Evolutionary conservation across 2,329 filamentous ascomycete genomes (phyloP), one percentile per base, ranked within the genome.

Genomic region (Cladosporium sp.): DNA sequence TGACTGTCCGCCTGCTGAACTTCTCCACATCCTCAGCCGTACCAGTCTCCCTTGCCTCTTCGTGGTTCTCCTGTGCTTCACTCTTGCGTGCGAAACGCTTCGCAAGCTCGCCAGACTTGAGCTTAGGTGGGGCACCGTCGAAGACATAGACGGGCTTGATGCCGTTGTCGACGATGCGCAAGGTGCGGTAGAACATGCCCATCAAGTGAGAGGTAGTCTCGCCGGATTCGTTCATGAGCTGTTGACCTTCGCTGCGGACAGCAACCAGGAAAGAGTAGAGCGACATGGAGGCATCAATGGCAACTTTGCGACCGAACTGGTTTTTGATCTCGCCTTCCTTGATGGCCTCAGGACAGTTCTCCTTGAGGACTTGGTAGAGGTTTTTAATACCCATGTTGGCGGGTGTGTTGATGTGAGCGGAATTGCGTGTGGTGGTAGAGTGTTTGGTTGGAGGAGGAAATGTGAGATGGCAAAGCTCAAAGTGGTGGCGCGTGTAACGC

Each of bases 131-230:
- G 11, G 93, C 93, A 66, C 95, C 95, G 74, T 99, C 95, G 78
- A 99, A 99, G 66, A 99, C 94, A 79, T 97, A 99, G 71, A 99
- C 87, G 1, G 95, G 95, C 78, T 99, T 99, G 83, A 99, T 98
- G 66, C 95, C 95, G 74, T 97, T 98, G 81, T 99, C 95, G 75
- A 98, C 92, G 82, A 99, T 98, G 73, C 95, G 93, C 7, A 99
- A 86, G 2, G 95, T 99, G 73, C 95, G 93, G 84, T 99, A 99
- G 84, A 99, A 99, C 89, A 99, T 94, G 76, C 95, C 95, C 93
- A 99, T 98, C 18, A 99, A 83, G 78, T 99, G 95, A 21, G 95
- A 99, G 0, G 95, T 99, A 1, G 95, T 99, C 79, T 98, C 93
- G 75, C 95, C 95, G 62, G 89, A 90, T 75, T 99, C 95, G 79